These are phyloP conservation scores for Camellia japonica DNA, from an alignment of 148 eudicot genomes.

Conservation along the genomic window DNA sequence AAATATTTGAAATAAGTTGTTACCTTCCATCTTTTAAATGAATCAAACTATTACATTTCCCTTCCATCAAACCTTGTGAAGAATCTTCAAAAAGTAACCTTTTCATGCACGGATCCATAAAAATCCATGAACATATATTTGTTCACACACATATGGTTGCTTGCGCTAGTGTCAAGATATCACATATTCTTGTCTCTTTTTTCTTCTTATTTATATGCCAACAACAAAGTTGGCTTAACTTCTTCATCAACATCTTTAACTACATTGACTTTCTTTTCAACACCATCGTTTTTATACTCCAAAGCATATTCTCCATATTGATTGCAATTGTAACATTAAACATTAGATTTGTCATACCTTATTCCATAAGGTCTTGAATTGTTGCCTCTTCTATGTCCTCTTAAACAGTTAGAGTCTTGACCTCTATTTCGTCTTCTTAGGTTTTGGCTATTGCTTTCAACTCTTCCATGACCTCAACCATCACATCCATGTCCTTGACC, in stretches of 20 bases:
- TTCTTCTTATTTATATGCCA: background rate
- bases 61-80: background rate
- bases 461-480: background rate
- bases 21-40: conserved; percentile 11
- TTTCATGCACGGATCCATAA: background rate
- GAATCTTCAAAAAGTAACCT: conserved; percentile 15
- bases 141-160: background rate
- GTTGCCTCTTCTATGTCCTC: background rate
- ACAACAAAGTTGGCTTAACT: background rate
- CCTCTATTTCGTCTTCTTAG: background rate
- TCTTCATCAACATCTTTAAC: background rate
- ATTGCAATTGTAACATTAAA: background rate
- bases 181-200: background rate
- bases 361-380: background rate
- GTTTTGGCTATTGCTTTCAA: background rate
- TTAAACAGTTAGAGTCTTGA: background rate
- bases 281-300: too few species aligned
- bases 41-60: conserved; percentile 17
- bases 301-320: too few species aligned
- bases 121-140: background rate
- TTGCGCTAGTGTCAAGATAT: background rate
- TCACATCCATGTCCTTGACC: background rate
- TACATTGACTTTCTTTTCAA: too few species aligned
- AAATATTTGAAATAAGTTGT: conserved; percentile 1
- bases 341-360: background rate